A percentile compares a stretch with the other conserved stretches of the same genome.
Conservation (phyloP, 2,329 filamentous ascomycete genomes). For the Claviceps paspali region DNA sequence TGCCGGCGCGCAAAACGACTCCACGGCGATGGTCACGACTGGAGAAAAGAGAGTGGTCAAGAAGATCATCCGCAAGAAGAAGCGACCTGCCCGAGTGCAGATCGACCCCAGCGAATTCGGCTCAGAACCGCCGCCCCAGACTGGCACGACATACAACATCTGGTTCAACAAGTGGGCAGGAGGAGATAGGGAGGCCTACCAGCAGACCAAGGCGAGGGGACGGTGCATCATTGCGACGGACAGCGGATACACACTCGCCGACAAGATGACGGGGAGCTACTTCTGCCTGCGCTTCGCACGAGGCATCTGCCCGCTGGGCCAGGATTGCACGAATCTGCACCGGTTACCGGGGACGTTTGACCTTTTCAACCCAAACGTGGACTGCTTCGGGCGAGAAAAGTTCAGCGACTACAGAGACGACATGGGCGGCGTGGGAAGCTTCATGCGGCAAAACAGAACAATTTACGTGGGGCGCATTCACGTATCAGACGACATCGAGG, state of each 20-base stretch:
- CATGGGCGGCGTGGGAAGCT: slow-evolving; percentile 92
- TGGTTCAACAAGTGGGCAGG: slow-evolving; percentile 96
- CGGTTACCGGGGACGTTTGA: slow-evolving; percentile 76
- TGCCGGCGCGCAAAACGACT: slow-evolving; percentile 7
- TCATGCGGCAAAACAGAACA: slow-evolving; percentile 86
- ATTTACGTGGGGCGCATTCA: slow-evolving; percentile 89
- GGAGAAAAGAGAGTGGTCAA: slow-evolving; percentile 51
- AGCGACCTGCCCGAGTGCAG: slow-evolving; percentile 76
- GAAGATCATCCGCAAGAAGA: slow-evolving; percentile 84
- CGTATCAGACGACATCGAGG: slow-evolving; percentile 92
- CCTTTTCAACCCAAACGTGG: slow-evolving; percentile 82
- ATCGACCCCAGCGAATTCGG: slow-evolving; percentile 74
- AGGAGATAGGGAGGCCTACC: slow-evolving; percentile 86
- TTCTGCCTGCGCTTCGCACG: slow-evolving; percentile 88
- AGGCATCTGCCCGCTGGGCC: slow-evolving; percentile 69
- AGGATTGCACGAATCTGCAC: slow-evolving; percentile 90
- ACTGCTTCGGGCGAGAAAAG: slow-evolving; percentile 83
- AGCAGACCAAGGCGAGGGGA: slow-evolving; percentile 68
- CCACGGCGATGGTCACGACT: slow-evolving; percentile 21
- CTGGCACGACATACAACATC: slow-evolving; percentile 86
- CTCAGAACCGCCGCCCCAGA: slow-evolving; percentile 76
- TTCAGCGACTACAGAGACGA: slow-evolving; percentile 87
- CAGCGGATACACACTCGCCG: slow-evolving; percentile 63
- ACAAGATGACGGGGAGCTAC: slow-evolving; percentile 63
- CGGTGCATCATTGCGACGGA: slow-evolving; percentile 79